phyloP scores from a whole-genome alignment of 139 green algal species.

The Dunaliella primolecta region DNA sequence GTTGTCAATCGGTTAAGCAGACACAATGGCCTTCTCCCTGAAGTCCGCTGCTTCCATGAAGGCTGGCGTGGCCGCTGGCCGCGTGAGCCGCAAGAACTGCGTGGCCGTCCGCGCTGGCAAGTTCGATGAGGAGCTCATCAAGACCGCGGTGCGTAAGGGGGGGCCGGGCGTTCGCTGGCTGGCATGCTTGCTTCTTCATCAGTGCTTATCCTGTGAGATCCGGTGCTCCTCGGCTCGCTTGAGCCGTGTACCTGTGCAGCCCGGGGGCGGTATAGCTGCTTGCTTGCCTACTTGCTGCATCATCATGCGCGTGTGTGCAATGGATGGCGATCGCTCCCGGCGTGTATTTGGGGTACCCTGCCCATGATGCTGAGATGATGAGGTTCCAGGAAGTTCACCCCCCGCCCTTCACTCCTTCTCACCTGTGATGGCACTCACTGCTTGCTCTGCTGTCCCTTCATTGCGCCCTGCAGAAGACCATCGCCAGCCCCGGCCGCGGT shows the following conservation, averaged over 20 bases:
- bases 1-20: slow-evolving; percentile 2
- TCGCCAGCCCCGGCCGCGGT: slow-evolving; percentile 81
- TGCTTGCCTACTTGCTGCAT: not conserved
- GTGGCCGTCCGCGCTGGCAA: slow-evolving; percentile 53
- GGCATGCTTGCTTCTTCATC: no score
- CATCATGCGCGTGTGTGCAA: not conserved
- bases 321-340: not conserved
- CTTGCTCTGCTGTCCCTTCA: not conserved
- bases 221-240: no score
- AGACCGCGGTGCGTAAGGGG: slow-evolving; percentile 68
- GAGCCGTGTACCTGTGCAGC: not conserved
- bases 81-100: slow-evolving; percentile 13
- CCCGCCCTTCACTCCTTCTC: no score
- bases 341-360: not conserved
- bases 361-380: not conserved
- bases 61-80: slow-evolving; percentile 7
- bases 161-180: not conserved
- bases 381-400: not conserved
- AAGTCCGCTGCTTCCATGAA: slow-evolving; percentile 15
- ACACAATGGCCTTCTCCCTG: slow-evolving; percentile 30
- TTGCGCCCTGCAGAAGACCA: slow-evolving; percentile 64
- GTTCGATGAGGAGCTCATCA: slow-evolving; percentile 88
- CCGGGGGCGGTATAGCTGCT: not conserved
- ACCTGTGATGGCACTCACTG: not conserved
- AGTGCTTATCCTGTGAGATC: no score